These are phyloP conservation scores for Fusarium drepaniforme DNA, from an alignment of 2,329 filamentous ascomycete genomes.

Conservation along the genomic window DNA sequence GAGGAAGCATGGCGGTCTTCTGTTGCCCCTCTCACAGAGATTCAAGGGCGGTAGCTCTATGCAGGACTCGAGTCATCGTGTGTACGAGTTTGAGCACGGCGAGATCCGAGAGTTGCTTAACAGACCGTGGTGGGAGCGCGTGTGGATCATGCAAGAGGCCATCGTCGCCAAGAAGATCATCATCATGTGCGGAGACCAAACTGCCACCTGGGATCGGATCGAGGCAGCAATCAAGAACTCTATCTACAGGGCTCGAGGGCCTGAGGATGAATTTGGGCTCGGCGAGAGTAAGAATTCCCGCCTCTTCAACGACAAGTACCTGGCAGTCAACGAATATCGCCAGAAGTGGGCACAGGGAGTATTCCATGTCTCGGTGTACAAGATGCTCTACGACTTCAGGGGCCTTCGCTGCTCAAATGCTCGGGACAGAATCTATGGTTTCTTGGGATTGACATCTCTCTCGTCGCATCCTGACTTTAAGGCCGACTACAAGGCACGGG, in stretches of 20 bases:
- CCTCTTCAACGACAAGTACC: background rate
- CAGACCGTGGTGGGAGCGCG: background rate
- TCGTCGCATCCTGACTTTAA: background rate
- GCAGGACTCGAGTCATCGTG: background rate
- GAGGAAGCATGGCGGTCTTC: background rate
- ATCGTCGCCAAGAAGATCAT: background rate
- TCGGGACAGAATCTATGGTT: background rate
- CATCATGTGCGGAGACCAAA: background rate
- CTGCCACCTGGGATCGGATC: background rate
- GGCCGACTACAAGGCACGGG: background rate
- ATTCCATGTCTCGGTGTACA: background rate
- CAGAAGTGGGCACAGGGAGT: background rate
- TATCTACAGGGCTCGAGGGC: background rate
- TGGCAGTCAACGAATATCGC: background rate
- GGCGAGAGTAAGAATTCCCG: background rate
- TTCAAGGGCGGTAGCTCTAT: background rate
- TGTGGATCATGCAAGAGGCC: background rate
- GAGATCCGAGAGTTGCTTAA: background rate
- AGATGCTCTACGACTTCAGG: background rate
- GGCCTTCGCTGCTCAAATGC: background rate
- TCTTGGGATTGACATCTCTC: background rate
- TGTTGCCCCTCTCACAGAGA: background rate
- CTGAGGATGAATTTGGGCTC: background rate
- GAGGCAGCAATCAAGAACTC: background rate
- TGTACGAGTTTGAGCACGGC: background rate